Base-by-base conservation (phyloP, 805 yeast species). In the Candida khao-thaluensis region DNA sequence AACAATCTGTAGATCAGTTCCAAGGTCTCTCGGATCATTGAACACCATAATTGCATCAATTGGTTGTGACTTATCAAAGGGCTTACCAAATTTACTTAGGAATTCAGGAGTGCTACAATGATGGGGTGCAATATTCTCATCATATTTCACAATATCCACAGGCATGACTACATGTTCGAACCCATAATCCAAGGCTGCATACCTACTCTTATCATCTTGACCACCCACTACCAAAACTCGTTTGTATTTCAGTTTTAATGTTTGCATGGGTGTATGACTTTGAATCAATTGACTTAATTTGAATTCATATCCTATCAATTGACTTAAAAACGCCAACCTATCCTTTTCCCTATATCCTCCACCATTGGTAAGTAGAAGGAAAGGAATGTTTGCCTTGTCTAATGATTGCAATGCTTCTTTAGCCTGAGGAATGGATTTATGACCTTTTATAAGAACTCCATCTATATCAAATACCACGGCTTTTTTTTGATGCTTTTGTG, bases 11-110 rank as follows among this genome's bases (percentile, higher is more conserved):
- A 82, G 52, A 57, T 89, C 97, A 1, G 90, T 76, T 1, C 86
- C 89, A 81, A 88, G 74, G 57, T 89, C 96, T 43, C 95, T 69
- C 3, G 96, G 89, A 59, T 90, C 97, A 53, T 85, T 85, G 60
- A 89, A 88, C 17, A 89, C 88, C 44, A 90, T 62, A 1, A 90
- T 69, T 2, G 89, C 90, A 47, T 88, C 95, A 43, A 86, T 70
- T 15, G 76, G 76, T 43, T 60, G 62, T 5, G 37, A 17, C 5
- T 24, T 30, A 5, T 37, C 40, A 21, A 26, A 43, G 12, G 50
- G 50, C 17, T 28, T 27, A 7, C 35, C 21, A 17, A 17, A 35
- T n/a, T 24, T 10, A 2, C 32, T 30, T 5, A 75, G 44, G 29
- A 81, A 74, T 14, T 67, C 71, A 5, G 59, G 59, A 1, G 71